These are phyloP conservation scores for Monilinia fructigena DNA, from an alignment of 2,329 filamentous ascomycete species.

Conservation along the genomic window DNA sequence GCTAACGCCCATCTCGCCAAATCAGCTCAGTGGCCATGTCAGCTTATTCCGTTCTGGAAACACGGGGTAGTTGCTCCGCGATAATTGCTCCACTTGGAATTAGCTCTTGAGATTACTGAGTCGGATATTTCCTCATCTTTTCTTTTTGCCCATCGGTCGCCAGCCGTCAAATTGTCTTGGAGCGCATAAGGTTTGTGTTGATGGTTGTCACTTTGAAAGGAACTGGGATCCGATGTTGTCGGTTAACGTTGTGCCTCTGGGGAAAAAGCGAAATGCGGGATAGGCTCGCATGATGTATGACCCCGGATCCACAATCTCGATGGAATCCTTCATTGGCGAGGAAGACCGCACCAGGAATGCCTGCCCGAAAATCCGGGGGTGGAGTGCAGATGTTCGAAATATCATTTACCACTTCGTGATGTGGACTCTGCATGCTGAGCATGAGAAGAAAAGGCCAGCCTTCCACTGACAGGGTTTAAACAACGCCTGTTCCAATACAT, in stretches of 20 bases:
- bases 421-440: conserved; percentile 9
- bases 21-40: neutral
- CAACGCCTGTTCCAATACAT: conserved; percentile 6
- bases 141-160: neutral
- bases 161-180: neutral
- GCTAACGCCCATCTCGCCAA: conserved; percentile 6
- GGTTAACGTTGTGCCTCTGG: no score
- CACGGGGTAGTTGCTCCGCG: conserved; percentile 5
- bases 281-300: conserved; percentile 1
- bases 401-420: neutral
- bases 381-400: conserved; percentile 3
- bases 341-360: conserved; percentile 9
- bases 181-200: neutral
- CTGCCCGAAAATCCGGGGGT: conserved; percentile 23
- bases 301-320: conserved; percentile 8
- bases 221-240: neutral
- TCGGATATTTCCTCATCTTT: neutral
- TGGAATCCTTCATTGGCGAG: conserved; percentile 11
- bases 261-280: neutral
- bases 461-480: conserved; percentile 4
- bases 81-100: neutral
- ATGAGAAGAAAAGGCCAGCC: conserved; percentile 9
- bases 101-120: neutral
- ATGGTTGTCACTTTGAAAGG: neutral
- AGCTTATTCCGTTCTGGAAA: neutral